A percentile compares a stretch with the other conserved stretches of the same genome.
These are phyloP conservation scores for Thalassiosira mediterranea DNA, from an alignment of 352 stramenopile species.

Conservation along the genomic window DNA sequence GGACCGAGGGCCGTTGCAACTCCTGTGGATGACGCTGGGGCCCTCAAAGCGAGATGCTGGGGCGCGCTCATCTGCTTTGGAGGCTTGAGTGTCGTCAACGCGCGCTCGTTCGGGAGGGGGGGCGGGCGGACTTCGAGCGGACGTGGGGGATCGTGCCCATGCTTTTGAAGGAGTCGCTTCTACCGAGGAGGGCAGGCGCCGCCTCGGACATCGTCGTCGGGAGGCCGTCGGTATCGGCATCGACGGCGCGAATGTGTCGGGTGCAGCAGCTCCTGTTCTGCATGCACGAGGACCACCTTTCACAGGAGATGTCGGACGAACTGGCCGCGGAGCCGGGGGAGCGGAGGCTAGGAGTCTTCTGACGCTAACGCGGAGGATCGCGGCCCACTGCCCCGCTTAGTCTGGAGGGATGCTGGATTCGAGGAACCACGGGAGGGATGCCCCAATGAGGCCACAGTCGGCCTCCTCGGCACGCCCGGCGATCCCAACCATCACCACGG, in stretches of 20 bases:
- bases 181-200: too few species aligned
- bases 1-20: slow-evolving; percentile 52
- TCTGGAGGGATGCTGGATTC: neutral
- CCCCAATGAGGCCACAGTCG: neutral
- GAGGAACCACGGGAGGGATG: slow-evolving; percentile 4
- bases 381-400: neutral
- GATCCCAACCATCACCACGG: slow-evolving; percentile 52
- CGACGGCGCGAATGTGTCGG: slow-evolving; percentile 4
- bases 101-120: slow-evolving; percentile 6
- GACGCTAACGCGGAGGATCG: slow-evolving; percentile 17
- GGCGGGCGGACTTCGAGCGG: slow-evolving; percentile 18
- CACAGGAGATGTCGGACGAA: slow-evolving; percentile 14
- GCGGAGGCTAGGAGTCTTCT: slow-evolving; percentile 7
- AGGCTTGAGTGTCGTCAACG: slow-evolving; percentile 34
- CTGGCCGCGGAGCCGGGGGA: slow-evolving; percentile 12
- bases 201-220: too few species aligned
- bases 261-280: slow-evolving; percentile 22
- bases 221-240: neutral
- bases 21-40: slow-evolving; percentile 58
- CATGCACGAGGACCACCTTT: slow-evolving; percentile 20
- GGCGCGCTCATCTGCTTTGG: slow-evolving; percentile 51
- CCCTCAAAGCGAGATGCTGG: slow-evolving; percentile 55
- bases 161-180: slow-evolving; percentile 8
- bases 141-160: slow-evolving; percentile 12
- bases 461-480: slow-evolving; percentile 45